Conservation (phyloP, 768 basidiomycete genomes). For the Cyclocybe aegerita region DNA sequence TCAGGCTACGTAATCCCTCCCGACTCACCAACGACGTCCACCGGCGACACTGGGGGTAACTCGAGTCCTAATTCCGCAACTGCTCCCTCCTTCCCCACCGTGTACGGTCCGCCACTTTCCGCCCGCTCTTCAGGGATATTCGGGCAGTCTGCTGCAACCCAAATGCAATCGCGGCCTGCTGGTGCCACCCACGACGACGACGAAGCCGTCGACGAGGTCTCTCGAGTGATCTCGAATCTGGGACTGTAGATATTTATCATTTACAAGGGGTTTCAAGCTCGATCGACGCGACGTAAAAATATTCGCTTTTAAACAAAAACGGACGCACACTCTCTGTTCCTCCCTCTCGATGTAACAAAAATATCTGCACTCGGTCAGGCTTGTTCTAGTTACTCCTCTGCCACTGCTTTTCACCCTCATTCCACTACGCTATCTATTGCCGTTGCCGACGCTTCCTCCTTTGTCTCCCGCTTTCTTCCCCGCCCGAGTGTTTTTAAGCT, state of each 20-base stretch:
- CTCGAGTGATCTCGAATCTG: conserved; percentile 76
- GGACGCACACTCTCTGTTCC: conserved; percentile 16
- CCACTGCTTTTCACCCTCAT: conserved; percentile 19
- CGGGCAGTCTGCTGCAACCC: conserved; percentile 11
- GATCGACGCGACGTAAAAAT: conserved; percentile 11
- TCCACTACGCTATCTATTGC: conserved; percentile 14
- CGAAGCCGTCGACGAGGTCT: conserved; percentile 66
- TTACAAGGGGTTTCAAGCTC: conserved; percentile 20
- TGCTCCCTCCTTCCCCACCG: conserved; percentile 82
- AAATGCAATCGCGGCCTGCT: conserved; percentile 37
- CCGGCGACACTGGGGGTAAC: conserved; percentile 70
- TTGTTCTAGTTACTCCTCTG: conserved; percentile 24
- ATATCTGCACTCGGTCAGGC: conserved; percentile 20
- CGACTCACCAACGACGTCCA: conserved; percentile 80
- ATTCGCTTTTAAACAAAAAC: conserved; percentile 2
- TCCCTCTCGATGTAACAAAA: conserved; percentile 27
- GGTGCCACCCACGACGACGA: conserved; percentile 49
- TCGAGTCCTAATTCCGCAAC: conserved; percentile 80
- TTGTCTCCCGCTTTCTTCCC: conserved; percentile 13
- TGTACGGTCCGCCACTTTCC: conserved; percentile 67
- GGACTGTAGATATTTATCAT: conserved; percentile 45
- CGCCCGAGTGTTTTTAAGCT: conserved; percentile 8
- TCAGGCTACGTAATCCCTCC: conserved; percentile 59
- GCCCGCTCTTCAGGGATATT: conserved; percentile 25
- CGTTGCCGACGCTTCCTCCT: conserved; percentile 10